Conservation (phyloP, 208 protist genomes). For the Porcisia hertigi region DNA sequence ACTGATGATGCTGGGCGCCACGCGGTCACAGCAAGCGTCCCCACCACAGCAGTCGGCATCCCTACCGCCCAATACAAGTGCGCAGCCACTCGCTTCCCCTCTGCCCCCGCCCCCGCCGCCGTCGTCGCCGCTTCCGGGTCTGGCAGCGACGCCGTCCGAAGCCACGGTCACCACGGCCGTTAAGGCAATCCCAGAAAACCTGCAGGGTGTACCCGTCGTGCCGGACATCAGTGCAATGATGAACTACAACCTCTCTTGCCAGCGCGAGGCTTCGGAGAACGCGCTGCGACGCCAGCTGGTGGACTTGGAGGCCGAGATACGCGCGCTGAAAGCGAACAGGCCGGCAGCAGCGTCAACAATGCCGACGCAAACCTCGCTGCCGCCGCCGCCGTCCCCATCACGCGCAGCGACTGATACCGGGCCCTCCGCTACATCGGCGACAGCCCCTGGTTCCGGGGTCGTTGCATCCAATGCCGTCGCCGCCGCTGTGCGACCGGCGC, state of each 20-base stretch:
- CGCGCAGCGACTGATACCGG: neutral
- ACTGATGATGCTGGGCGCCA: conserved; percentile 51
- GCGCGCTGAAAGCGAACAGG: conserved; percentile 32
- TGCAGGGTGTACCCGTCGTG: conserved; percentile 68
- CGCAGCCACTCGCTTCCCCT: neutral
- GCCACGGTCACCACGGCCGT: conserved; percentile 4
- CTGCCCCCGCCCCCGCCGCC: neutral
- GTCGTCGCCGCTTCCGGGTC: neutral
- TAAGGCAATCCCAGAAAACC: neutral
- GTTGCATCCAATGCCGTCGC: neutral
- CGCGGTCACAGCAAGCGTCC: conserved; percentile 13
- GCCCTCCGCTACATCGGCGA: conserved; percentile 5
- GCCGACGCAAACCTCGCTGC: neutral
- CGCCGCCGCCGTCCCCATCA: neutral
- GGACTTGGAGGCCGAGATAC: conserved; percentile 63
- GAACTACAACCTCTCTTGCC: conserved; percentile 73
- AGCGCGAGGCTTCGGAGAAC: conserved; percentile 64
- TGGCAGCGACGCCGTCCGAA: conserved; percentile 3
- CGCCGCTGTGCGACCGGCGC: conserved; percentile 6
- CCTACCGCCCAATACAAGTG: neutral
- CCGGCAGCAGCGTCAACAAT: conserved; percentile 2
- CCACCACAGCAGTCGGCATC: conserved; percentile 5
- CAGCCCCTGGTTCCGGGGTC: neutral
- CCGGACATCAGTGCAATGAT: conserved; percentile 72
- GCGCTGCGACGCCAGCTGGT: conserved; percentile 64